These are phyloP conservation scores for Vitis hybrid DNA, from an alignment of 177 flowering plant species.

Conservation along the genomic window DNA sequence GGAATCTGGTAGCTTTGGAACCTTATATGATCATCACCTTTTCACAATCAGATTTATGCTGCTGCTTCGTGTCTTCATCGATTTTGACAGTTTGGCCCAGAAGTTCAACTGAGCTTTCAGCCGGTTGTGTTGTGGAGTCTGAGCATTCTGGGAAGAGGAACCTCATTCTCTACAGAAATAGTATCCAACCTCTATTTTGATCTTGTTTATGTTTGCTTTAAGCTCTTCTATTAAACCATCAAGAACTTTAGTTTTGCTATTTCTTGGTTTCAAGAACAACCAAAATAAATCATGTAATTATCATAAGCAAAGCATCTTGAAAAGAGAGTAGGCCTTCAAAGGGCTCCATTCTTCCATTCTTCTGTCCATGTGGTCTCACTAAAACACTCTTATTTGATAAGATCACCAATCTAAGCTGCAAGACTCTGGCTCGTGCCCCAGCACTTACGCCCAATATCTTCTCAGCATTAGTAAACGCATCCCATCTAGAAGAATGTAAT, in stretches of 20 bases:
- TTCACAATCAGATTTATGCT: too few relatives aligned
- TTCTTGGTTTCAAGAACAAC: conserved; percentile 62
- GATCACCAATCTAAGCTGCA: conserved; percentile 85
- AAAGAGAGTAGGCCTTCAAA: conserved; percentile 37
- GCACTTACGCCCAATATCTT: conserved; percentile 72
- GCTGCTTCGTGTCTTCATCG: too few relatives aligned
- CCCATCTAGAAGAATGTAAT: conserved; percentile 63
- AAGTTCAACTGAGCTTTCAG: too few relatives aligned
- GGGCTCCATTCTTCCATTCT: conserved; percentile 23
- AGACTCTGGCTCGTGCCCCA: conserved; percentile 91
- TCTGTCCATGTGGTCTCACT: conserved; percentile 30
- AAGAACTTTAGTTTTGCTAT: conserved; percentile 33
- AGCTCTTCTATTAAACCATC: conserved; percentile 74
- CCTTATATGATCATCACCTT: too few relatives aligned
- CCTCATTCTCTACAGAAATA: too few relatives aligned
- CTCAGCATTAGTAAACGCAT: conserved; percentile 88
- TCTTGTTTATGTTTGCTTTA: conserved; percentile 50
- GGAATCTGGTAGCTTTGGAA: too few relatives aligned
- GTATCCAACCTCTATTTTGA: conserved; percentile 23
- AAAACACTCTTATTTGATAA: conserved; percentile 68
- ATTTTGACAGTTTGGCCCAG: too few relatives aligned
- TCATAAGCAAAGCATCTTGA: conserved; percentile 73
- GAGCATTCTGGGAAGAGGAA: too few relatives aligned
- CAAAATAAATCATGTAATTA: conserved; percentile 69
- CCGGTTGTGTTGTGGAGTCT: too few relatives aligned